A percentile compares a stretch with the other conserved stretches of the same genome.
Conservation (phyloP, 805 yeast genomes). For the Schizosaccharomyces octosporus region DNA sequence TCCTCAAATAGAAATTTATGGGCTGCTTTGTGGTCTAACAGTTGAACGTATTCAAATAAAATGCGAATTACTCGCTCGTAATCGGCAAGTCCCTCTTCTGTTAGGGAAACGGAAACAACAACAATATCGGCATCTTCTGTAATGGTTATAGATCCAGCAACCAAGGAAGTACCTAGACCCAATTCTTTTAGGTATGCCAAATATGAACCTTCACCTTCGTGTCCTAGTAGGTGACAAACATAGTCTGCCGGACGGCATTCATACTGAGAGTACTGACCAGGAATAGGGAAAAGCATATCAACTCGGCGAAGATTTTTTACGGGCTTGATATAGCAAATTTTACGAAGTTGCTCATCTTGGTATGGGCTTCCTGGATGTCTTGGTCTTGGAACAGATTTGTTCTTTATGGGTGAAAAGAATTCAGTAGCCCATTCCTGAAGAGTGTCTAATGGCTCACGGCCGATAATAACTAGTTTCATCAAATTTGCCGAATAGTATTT, state of each 20-base stretch:
- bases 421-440: conserved; percentile 47
- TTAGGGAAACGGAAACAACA: conserved; percentile 47
- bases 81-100: conserved; percentile 36
- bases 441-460: conserved; percentile 52
- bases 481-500: conserved; percentile 59
- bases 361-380: conserved; percentile 26
- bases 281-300: conserved; percentile 45
- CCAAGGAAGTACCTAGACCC: conserved; percentile 41
- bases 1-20: conserved; percentile 66
- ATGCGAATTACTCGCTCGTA: conserved; percentile 35
- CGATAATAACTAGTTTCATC: conserved; percentile 68
- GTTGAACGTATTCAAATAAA: conserved; percentile 47
- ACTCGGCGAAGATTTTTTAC: conserved; percentile 55
- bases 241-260: conserved; percentile 44
- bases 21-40: conserved; percentile 34
- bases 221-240: conserved; percentile 66
- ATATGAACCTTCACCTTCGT: conserved; percentile 74
- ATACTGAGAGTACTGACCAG: conserved; percentile 48
- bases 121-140: conserved; percentile 43
- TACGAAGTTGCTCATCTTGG: conserved; percentile 21
- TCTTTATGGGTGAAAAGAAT: conserved; percentile 38
- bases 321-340: conserved; percentile 23
- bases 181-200: conserved; percentile 39
- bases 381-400: conserved; percentile 19
- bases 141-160: conserved; percentile 33